Base-by-base conservation (phyloP, 768 basidiomycete species). In the Psilocybe azurescens region DNA sequence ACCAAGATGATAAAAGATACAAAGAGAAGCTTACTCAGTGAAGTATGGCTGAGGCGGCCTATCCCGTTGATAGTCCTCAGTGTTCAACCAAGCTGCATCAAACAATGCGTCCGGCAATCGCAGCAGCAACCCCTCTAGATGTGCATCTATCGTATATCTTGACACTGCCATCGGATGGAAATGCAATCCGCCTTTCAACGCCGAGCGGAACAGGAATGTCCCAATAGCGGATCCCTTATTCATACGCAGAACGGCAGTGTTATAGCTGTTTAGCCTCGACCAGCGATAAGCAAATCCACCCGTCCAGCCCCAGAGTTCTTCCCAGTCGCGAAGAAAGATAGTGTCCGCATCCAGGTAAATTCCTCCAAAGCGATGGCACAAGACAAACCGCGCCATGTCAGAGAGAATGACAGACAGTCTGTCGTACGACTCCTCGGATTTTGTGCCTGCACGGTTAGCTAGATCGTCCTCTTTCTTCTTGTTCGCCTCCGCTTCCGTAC, bases 101-200 rank as follows among this genome's bases (percentile, higher is more conserved):
- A 97, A 96, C 48, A 98, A 77, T 7, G 95, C 95, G 70, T 97
- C 96, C 1, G 95, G 95, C 7, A 97, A 76, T 28, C 93, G 82
- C 52, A 93, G 80, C 28, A 97, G 78, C 41, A 97, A 72, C 0
- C 85, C 86, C 56, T 94, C 92, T 38, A 97, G 69, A 61, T 86
- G 81, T 0, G 94, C 91, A 65, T 98, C 95, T 64, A 87, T 88
- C 29, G 90, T 89, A 71, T 97, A 98, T 41, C 84, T 77, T 39
- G 90, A 89, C 14, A 97, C 89, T 14, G 92, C 93, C 92, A 94
- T 94, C 0, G 96, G 95, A 70, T 98, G 95, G 81, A 97, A 97
- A 76, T 97, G 95, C 59, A 97, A 79, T 0, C 89, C 90, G 64
- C 97, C 97, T 79, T 89, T 91, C 70, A 97, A 74, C 6, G 95